phyloP scores from a whole-genome alignment of 2,329 filamentous ascomycete species.

The Pseudocercospora eumusae region DNA sequence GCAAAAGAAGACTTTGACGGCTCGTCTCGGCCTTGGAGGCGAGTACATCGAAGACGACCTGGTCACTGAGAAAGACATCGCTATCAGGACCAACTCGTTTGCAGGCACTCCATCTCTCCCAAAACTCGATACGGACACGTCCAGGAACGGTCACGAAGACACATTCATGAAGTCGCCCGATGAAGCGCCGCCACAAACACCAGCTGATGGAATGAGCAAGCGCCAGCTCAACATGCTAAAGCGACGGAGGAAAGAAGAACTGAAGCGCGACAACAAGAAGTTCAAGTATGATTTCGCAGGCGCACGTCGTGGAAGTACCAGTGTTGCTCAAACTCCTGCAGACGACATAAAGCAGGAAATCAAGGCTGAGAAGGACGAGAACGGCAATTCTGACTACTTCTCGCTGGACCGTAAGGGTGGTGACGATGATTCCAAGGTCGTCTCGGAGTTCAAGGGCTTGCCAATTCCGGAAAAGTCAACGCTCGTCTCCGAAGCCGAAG shows the following conservation, averaged over 20 bases:
- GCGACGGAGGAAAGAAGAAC: conserved; percentile 86
- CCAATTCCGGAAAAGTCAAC: conserved; percentile 80
- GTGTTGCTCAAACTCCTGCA: conserved; percentile 58
- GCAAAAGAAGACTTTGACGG: conserved; percentile 83
- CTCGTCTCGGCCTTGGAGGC: conserved; percentile 80
- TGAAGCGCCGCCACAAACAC: conserved; percentile 34
- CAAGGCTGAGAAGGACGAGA: conserved; percentile 53
- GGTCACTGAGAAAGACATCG: conserved; percentile 65
- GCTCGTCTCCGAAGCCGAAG: conserved; percentile 73
- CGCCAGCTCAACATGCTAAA: conserved; percentile 93
- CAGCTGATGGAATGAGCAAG: conserved; percentile 67
- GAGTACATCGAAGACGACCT: conserved; percentile 84
- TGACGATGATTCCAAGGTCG: conserved; percentile 88
- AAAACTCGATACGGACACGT: conserved; percentile 56
- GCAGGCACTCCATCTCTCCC: conserved; percentile 45
- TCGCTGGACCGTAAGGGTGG: conserved; percentile 76
- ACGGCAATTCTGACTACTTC: conserved; percentile 74
- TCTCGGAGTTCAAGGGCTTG: conserved; percentile 92
- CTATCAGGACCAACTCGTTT: conserved; percentile 45
- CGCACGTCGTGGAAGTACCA: conserved; percentile 60
- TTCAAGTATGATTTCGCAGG: conserved; percentile 71
- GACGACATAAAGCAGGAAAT: conserved; percentile 62
- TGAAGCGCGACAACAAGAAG: conserved; percentile 86
- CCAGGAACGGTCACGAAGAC: conserved; percentile 42
- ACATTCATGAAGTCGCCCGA: conserved; percentile 37